phyloP scores from a whole-genome alignment of 768 basidiomycete genomes.

The Termitomyces sp. region DNA sequence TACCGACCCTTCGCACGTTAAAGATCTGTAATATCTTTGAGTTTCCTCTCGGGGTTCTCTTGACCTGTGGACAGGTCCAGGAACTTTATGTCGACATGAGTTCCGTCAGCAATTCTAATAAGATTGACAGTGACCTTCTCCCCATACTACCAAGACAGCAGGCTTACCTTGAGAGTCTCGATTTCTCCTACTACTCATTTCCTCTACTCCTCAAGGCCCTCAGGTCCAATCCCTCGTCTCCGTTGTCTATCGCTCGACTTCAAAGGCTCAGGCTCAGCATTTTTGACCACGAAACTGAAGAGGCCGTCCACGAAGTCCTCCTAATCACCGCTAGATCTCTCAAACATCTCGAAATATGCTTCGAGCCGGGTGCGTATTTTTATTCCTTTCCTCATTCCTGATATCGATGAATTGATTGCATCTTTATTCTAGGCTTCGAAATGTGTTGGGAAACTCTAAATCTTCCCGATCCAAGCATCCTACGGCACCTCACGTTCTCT shows the following conservation, averaged over 20 bases:
- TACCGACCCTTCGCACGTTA: neutral
- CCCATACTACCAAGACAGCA: neutral
- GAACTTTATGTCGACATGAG: neutral
- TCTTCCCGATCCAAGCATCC: neutral
- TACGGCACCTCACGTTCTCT: neutral
- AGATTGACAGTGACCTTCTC: neutral
- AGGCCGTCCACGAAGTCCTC: neutral
- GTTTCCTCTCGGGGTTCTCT: neutral
- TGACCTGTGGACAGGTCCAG: neutral
- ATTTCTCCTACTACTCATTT: neutral
- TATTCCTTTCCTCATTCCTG: neutral
- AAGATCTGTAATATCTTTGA: neutral
- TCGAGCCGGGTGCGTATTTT: neutral
- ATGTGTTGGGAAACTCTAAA: neutral
- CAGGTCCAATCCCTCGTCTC: neutral
- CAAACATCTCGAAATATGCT: neutral
- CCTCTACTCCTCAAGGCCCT: neutral
- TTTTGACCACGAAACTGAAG: neutral
- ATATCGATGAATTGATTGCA: neutral
- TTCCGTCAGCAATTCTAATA: neutral
- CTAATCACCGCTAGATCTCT: neutral
- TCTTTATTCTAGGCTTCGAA: neutral
- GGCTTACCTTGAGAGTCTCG: neutral
- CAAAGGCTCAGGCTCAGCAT: neutral
- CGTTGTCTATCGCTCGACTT: neutral